phyloP scores from a whole-genome alignment of 2,329 filamentous ascomycete species.

The Phialocephala subalpina region DNA sequence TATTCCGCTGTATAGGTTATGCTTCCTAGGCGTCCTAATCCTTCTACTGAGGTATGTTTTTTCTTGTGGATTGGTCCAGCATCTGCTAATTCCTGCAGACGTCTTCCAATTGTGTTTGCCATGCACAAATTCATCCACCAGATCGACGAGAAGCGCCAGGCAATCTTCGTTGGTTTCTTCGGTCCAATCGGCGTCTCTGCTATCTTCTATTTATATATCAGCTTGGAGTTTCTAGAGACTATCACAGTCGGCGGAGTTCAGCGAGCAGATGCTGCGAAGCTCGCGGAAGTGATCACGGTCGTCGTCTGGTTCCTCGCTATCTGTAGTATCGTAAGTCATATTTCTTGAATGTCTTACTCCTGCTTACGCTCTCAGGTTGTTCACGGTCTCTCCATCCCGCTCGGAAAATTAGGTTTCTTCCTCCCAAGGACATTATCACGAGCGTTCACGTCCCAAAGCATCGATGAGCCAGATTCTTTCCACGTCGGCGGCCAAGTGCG shows the following conservation, averaged over 20 bases:
- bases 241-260: conserved; percentile 66
- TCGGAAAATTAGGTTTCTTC: conserved; percentile 69
- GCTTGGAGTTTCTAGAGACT: conserved; percentile 73
- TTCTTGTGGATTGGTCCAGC: neutral
- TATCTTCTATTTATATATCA: conserved; percentile 88
- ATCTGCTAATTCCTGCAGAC: conserved; percentile 42
- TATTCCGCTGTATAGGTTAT: conserved; percentile 76
- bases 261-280: conserved; percentile 69
- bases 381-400: conserved; percentile 82
- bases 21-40: conserved; percentile 78
- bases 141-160: conserved; percentile 77
- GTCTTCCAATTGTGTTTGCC: conserved; percentile 78
- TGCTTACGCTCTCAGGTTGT: conserved; percentile 61
- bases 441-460: conserved; percentile 38
- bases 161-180: conserved; percentile 90
- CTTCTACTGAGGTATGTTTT: conserved; percentile 67
- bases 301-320: conserved; percentile 88
- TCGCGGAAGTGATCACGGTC: conserved; percentile 72
- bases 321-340: conserved; percentile 75
- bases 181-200: conserved; percentile 91
- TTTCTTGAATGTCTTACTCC: neutral
- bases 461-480: conserved; percentile 30
- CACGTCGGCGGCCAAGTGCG: conserved; percentile 25
- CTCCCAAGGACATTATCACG: conserved; percentile 69
- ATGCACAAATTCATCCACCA: conserved; percentile 81